These are phyloP conservation scores for Plicaturopsis crispa DNA, from an alignment of 768 basidiomycete genomes.

Conservation along the genomic window DNA sequence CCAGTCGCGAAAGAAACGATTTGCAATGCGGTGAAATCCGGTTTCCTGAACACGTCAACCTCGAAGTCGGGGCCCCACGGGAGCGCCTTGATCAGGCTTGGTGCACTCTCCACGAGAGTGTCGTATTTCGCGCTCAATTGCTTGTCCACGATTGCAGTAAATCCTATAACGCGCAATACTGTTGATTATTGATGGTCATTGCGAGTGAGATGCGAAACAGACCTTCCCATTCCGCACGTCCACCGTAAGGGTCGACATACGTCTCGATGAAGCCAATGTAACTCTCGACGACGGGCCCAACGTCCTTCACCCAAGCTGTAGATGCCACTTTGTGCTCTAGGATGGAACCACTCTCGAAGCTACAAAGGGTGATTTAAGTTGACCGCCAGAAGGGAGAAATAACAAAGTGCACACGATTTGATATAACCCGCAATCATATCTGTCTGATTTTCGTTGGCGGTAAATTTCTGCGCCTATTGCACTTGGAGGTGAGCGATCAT, in stretches of 20 bases:
- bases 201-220: slow-evolving; percentile 2
- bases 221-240: slow-evolving; percentile 94
- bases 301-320: slow-evolving; percentile 77
- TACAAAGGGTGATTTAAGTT: no score
- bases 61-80: slow-evolving; percentile 54
- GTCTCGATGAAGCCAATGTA: slow-evolving; percentile 87
- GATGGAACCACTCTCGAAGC: slow-evolving; percentile 75
- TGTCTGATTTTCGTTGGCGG: slow-evolving; percentile 64
- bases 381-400: no score
- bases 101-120: slow-evolving; percentile 65
- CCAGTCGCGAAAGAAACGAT: slow-evolving; percentile 79
- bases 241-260: slow-evolving; percentile 85
- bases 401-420: slow-evolving; percentile 46
- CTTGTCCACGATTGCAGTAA: slow-evolving; percentile 87
- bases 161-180: slow-evolving; percentile 39
- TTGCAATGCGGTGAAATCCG: slow-evolving; percentile 83
- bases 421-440: slow-evolving; percentile 76
- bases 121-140: slow-evolving; percentile 77
- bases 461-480: slow-evolving; percentile 60
- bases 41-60: slow-evolving; percentile 73
- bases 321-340: slow-evolving; percentile 75
- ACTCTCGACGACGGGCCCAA: slow-evolving; percentile 81
- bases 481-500: neutral
- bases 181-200: slow-evolving; percentile 1
- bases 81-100: slow-evolving; percentile 63